A percentile compares a stretch with the other conserved stretches of the same genome.
phyloP scores from a whole-genome alignment of 768 basidiomycete genomes.

The Scleroderma citrinum region DNA sequence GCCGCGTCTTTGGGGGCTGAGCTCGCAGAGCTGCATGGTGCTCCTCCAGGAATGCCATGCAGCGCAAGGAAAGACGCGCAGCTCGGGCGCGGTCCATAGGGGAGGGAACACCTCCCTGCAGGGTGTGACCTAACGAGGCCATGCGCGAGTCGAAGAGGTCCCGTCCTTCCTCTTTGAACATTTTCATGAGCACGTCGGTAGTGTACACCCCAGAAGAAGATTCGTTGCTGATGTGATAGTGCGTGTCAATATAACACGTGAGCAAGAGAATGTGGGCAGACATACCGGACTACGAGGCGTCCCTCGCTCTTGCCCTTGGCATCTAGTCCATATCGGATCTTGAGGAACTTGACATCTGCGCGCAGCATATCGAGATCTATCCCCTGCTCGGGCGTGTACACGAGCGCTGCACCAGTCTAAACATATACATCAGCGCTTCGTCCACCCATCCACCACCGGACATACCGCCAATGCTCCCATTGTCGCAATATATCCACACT shows the following conservation, averaged over 20 bases:
- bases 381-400: conserved; percentile 91
- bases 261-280: conserved; percentile 3
- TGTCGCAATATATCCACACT: conserved; percentile 92
- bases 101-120: conserved; percentile 94
- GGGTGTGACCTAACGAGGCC: conserved; percentile 94
- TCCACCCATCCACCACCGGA: conserved; percentile 7
- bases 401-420: conserved; percentile 85
- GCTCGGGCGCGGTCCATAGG: conserved; percentile 92
- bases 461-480: conserved; percentile 93
- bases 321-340: conserved; percentile 79
- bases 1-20: conserved; percentile 47
- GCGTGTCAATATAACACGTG: not conserved
- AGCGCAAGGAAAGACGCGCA: conserved; percentile 82
- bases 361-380: conserved; percentile 79
- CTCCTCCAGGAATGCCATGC: conserved; percentile 90
- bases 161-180: conserved; percentile 94
- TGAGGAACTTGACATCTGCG: conserved; percentile 83
- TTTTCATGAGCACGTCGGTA: conserved; percentile 86
- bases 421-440: not conserved
- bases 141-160: conserved; percentile 87
- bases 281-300: conserved; percentile 85
- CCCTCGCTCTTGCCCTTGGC: conserved; percentile 88
- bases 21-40: conserved; percentile 56
- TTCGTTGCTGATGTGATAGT: conserved; percentile 59
- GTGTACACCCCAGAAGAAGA: conserved; percentile 82